phyloP scores from a whole-genome alignment of 2,329 filamentous ascomycete genomes.

The Tolypocladium paradoxum region DNA sequence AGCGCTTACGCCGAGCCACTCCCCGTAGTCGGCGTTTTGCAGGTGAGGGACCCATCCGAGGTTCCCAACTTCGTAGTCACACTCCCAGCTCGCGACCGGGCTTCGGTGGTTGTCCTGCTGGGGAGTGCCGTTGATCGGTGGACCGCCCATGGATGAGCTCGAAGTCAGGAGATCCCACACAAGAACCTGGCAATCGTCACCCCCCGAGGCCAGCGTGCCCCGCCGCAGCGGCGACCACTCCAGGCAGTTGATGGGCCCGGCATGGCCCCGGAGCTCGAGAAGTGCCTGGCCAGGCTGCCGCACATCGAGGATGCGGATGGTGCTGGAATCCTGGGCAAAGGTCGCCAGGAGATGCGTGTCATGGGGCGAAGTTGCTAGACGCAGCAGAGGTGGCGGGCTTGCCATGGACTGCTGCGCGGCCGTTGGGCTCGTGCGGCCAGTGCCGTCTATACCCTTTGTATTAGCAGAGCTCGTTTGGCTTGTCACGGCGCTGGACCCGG shows the following conservation, averaged over 20 bases:
- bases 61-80: constrained; percentile 79
- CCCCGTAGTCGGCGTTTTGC: constrained; percentile 57
- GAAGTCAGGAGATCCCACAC: constrained; percentile 83
- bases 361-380: constrained; percentile 83
- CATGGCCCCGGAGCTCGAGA: constrained; percentile 83
- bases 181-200: constrained; percentile 81
- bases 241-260: constrained; percentile 76
- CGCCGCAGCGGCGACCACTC: constrained; percentile 88
- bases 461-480: constrained; percentile 9
- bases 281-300: constrained; percentile 92
- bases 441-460: constrained; percentile 37
- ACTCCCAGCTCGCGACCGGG: constrained; percentile 70
- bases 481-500: neutral
- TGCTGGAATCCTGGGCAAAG: constrained; percentile 83
- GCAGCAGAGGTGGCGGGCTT: constrained; percentile 66
- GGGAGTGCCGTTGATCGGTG: constrained; percentile 37
- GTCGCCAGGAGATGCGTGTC: constrained; percentile 95
- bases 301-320: constrained; percentile 92
- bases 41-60: constrained; percentile 73
- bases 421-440: constrained; percentile 58
- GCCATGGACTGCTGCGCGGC: constrained; percentile 67
- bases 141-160: constrained; percentile 29
- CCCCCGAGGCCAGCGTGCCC: constrained; percentile 83
- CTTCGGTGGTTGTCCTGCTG: constrained; percentile 48
- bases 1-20: constrained; percentile 76